phyloP scores from a whole-genome alignment of 345 rosid species.

The Brassica carinata region DNA sequence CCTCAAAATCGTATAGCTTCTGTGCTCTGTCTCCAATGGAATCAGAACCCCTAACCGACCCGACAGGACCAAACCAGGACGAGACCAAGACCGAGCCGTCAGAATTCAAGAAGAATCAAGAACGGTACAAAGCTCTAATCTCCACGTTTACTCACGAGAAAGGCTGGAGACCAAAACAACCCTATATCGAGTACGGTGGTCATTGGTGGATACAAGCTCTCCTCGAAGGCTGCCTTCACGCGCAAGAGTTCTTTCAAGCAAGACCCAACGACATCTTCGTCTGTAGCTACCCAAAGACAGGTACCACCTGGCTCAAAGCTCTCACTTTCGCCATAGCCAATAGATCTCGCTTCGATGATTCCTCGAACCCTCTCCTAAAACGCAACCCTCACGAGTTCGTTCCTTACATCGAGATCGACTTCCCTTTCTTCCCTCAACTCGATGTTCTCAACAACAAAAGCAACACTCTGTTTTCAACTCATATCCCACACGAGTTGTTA shows the following conservation, averaged over 20 bases:
- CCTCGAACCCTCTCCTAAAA: conserved; percentile 26
- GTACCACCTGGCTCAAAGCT: conserved; percentile 50
- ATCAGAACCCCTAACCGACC: conserved; percentile 4
- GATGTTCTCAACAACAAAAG: conserved; percentile 39
- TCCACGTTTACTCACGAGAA: conserved; percentile 40
- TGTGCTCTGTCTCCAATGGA: conserved; percentile 17
- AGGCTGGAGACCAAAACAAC: conserved; percentile 39
- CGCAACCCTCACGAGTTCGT: conserved; percentile 47
- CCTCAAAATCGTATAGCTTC: background rate
- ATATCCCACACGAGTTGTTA: conserved; percentile 31
- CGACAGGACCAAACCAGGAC: background rate
- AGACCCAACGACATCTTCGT: conserved; percentile 37
- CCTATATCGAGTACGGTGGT: conserved; percentile 33
- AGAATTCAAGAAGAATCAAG: conserved; percentile 33
- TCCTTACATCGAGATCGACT: conserved; percentile 41
- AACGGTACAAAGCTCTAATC: conserved; percentile 36
- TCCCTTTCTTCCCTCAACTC: conserved; percentile 37
- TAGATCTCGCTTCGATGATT: conserved; percentile 25
- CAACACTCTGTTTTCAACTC: conserved; percentile 40
- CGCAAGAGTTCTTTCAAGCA: conserved; percentile 30
- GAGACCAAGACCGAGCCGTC: conserved; percentile 21
- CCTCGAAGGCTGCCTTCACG: conserved; percentile 38
- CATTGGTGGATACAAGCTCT: conserved; percentile 32
- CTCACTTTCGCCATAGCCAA: conserved; percentile 41
- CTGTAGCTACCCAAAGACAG: conserved; percentile 45